Evolutionary conservation across 768 basidiomycete genomes (phyloP), one percentile per base, ranked within the genome.

Genomic region (Bullera alba): DNA sequence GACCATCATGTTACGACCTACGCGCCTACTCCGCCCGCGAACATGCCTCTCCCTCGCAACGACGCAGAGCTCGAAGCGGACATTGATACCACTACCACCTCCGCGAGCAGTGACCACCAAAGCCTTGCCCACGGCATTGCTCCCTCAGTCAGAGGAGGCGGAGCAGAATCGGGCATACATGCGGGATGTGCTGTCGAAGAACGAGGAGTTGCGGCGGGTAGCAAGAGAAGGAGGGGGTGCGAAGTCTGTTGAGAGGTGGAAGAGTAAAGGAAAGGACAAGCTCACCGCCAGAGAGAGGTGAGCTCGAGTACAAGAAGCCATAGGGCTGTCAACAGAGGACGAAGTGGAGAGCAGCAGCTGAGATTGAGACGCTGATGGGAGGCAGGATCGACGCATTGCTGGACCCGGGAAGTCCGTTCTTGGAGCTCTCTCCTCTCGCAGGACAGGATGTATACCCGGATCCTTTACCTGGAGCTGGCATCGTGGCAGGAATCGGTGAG

Each of bases 351-450:
- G 30, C 30, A 23, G 47, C 4, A 6, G 29, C 10, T 42, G 39
- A 52, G 14, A 22, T 39, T 50, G 48, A 48, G 15, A 17, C 26
- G 6, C 15, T 10, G n/a, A 2, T 17, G n/a, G n/a, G n/a, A 21
- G 5, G 17, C 32, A 91, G 89, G 48, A 74, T 93, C 29, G 76
- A 77, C 1, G 75, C 84, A 17, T 75, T 96, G 14, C 74, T 96
- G 22, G 91, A 96, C 69, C 84, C 86, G 4, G 80, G 84, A 60
- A 83, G 87, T 3, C 90, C 92, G 0, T 96, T 93, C 69, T 75
- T 96, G 16, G 91, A 96, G 68, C 76, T 96, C 2, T 89, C 87
- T 2, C 75, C 85, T 12, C 76, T 92, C 2, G 91, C 91, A 14
- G 91, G 85, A 16, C 82, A 92, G 57, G 87, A 83, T 14, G 86